These are phyloP conservation scores for Silene noctiflora DNA, from an alignment of 179 eudicot genomes.

Conservation along the genomic window DNA sequence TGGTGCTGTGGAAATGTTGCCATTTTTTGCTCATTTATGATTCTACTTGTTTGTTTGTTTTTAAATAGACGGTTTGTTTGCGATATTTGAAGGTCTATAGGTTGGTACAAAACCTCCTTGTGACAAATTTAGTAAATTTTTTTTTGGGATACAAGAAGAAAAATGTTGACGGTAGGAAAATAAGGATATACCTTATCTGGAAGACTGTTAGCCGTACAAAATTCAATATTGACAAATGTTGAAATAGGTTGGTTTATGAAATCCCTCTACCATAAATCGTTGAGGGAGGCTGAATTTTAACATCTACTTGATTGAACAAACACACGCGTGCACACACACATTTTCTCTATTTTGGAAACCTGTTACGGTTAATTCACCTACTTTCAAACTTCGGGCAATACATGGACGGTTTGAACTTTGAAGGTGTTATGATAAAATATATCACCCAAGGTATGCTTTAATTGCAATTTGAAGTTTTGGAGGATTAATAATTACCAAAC, in stretches of 20 bases:
- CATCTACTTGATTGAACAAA: background rate
- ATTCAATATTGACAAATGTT: too few relatives aligned
- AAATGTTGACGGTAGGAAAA: too few relatives aligned
- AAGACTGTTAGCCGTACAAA: too few relatives aligned
- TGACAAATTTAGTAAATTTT: background rate
- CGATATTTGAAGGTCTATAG: background rate
- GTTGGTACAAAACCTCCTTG: background rate
- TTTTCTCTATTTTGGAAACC: background rate
- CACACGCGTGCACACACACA: background rate
- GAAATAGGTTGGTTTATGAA: too few relatives aligned
- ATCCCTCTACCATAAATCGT: too few relatives aligned
- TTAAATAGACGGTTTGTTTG: background rate
- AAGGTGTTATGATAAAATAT: background rate
- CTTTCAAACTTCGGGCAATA: slow-evolving; percentile 1
- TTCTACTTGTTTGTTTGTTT: background rate
- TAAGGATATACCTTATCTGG: too few relatives aligned
- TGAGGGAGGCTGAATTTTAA: background rate
- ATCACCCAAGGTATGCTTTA: background rate
- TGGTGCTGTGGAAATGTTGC: background rate
- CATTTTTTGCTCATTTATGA: background rate
- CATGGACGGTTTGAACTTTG: background rate
- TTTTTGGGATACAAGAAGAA: background rate
- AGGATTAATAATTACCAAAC: background rate
- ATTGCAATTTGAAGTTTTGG: background rate
- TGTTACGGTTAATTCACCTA: background rate